Evolutionary conservation across 192 early-diverging fungal genomes (phyloP).

Genomic region (Coemansia sp.): DNA sequence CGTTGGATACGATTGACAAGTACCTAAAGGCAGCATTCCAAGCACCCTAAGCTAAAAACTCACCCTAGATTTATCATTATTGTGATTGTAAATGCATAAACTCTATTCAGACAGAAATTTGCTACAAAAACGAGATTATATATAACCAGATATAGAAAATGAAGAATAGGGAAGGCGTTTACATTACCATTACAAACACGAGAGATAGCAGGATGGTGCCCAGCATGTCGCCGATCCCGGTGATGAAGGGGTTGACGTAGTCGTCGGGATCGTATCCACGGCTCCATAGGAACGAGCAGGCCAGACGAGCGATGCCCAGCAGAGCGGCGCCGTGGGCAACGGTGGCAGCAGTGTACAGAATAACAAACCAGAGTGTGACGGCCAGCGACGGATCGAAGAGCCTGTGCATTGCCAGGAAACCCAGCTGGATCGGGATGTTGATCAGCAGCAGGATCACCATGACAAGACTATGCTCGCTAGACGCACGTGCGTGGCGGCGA

Average conservation of each 20-base stretch:
- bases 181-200: slow-evolving; percentile 23
- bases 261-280: slow-evolving; percentile 78
- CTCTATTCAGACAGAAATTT: no score
- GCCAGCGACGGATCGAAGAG: slow-evolving; percentile 52
- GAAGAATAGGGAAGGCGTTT: background rate
- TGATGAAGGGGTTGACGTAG: slow-evolving; percentile 60
- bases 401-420: slow-evolving; percentile 60
- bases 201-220: slow-evolving; percentile 64
- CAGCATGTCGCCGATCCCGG: slow-evolving; percentile 69
- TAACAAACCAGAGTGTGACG: slow-evolving; percentile 48
- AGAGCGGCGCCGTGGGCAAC: slow-evolving; percentile 59
- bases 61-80: background rate
- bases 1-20: slow-evolving; percentile 18
- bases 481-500: slow-evolving; percentile 39
- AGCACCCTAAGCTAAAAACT: no score
- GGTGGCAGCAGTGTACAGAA: slow-evolving; percentile 60
- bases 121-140: no score
- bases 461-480: slow-evolving; percentile 39
- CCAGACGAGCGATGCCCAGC: slow-evolving; percentile 58
- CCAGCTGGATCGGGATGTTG: slow-evolving; percentile 67
- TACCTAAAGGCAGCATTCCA: slow-evolving; percentile 6
- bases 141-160: no score
- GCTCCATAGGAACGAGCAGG: slow-evolving; percentile 64
- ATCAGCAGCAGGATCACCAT: slow-evolving; percentile 66
- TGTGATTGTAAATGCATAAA: background rate